Evolutionary conservation across 148 eudicot genomes (phyloP), one percentile per base, ranked within the genome.

Genomic region (Agrostemma githago): DNA sequence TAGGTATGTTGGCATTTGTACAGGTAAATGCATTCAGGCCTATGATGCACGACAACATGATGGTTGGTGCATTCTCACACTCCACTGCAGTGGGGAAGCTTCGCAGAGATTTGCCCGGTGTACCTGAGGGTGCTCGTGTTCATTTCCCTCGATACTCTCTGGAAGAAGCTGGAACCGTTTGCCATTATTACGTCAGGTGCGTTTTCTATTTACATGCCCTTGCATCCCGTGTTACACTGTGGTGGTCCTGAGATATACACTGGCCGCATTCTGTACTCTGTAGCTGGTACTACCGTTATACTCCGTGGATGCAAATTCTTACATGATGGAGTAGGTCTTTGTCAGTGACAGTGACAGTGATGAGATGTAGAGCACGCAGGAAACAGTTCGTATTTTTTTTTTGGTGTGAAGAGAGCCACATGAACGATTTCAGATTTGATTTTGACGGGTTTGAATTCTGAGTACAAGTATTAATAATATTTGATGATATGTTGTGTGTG

Each of bases 11-110:
- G 14, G 73, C 8, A 44, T 16, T 14, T 75, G 44, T 77, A 71
- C 68, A 90, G 97, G 96, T 96, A 53, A 92, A 92, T 78, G 99
- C 96, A 44, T 96, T 89, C 84, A 88, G 99, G 84, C 72, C 92
- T 8, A 96, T 96, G 99, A 85, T 82, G 81, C 90, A 92, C 73
- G 75, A 92, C 65, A 87, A 89, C 73, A 95, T 96, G 99, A 96
- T 90, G 99, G 89, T 96, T 60, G 99, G 99, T 74, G 97, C 97
- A 69, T 96, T 92, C 85, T 92, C 99, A 66, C 99, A 96, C 78
- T 96, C 99, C 61, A 96, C 99, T 58, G 89, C 96, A 21, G 99
- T 96, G 37, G 99, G 99, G 67, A 96, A 90, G 79, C 85, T 96
- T 71, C 91, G 96, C 21, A 81, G 81, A 81, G 91, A 96, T 63